Conservation (phyloP, 2,329 filamentous ascomycete genomes). For the Lachnum nothofagi region DNA sequence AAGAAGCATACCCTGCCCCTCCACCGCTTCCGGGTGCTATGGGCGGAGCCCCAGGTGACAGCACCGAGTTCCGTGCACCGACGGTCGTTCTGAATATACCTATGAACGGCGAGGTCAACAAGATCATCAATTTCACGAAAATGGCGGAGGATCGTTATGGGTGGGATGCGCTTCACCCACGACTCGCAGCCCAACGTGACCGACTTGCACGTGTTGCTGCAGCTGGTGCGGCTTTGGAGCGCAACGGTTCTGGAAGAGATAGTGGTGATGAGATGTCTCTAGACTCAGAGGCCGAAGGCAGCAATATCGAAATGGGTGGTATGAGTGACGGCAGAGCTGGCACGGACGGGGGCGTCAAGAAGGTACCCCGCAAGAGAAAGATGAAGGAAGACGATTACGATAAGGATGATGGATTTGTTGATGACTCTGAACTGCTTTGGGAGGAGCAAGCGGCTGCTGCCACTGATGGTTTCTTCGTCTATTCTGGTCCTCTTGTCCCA, state of each 20-base stretch:
- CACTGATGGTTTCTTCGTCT: constrained; percentile 96
- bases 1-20: constrained; percentile 35
- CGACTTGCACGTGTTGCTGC: constrained; percentile 83
- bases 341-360: constrained; percentile 54
- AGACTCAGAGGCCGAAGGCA: constrained; percentile 65
- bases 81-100: constrained; percentile 82
- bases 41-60: constrained; percentile 40
- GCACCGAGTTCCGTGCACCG: constrained; percentile 56
- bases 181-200: constrained; percentile 81
- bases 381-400: constrained; percentile 80
- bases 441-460: constrained; percentile 91
- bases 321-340: constrained; percentile 55
- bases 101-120: constrained; percentile 75
- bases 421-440: constrained; percentile 93
- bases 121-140: constrained; percentile 91
- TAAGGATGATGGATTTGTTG: constrained; percentile 77
- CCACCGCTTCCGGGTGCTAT: constrained; percentile 53
- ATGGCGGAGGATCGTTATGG: constrained; percentile 92
- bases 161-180: constrained; percentile 87
- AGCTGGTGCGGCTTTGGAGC: constrained; percentile 78
- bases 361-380: constrained; percentile 67
- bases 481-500: constrained; percentile 83
- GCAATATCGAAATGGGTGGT: constrained; percentile 84
- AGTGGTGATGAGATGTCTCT: constrained; percentile 80
- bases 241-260: constrained; percentile 62